phyloP scores from a whole-genome alignment of 345 rosid species.

The Lepidium sativum region DNA sequence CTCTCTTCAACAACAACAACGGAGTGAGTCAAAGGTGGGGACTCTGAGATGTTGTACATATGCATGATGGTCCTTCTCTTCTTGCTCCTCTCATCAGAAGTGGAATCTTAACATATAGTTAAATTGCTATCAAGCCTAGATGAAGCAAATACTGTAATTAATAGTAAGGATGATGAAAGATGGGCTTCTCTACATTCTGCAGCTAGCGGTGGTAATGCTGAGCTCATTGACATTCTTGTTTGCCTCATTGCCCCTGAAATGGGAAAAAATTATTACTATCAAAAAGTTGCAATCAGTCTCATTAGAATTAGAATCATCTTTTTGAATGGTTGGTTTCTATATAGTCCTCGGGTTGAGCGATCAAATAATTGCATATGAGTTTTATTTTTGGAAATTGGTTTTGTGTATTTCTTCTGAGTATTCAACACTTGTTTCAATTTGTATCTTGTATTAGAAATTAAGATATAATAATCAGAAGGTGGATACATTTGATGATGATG shows the following conservation, averaged over 20 bases:
- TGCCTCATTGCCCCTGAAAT: background rate
- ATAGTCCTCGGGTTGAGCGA: background rate
- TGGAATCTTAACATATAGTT: too few relatives aligned
- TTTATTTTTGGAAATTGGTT: background rate
- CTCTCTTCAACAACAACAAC: too few relatives aligned
- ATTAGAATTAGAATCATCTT: background rate
- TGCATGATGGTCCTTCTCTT: too few relatives aligned
- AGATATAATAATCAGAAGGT: background rate
- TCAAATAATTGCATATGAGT: background rate
- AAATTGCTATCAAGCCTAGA: too few relatives aligned
- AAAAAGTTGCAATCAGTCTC: background rate
- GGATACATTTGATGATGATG: background rate
- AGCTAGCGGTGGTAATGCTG: too few relatives aligned
- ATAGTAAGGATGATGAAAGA: too few relatives aligned
- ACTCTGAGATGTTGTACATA: too few relatives aligned
- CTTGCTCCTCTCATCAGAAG: too few relatives aligned
- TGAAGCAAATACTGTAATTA: too few relatives aligned
- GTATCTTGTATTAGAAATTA: background rate
- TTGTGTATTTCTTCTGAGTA: background rate
- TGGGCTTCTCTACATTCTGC: too few relatives aligned
- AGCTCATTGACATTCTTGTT: slow-evolving; percentile 39
- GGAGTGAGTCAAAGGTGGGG: too few relatives aligned
- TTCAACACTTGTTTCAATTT: background rate
- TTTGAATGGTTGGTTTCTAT: background rate
- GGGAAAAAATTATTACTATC: too few relatives aligned